These are phyloP conservation scores for Nothophoma quercina DNA, from an alignment of 2,329 filamentous ascomycete species.

Conservation along the genomic window DNA sequence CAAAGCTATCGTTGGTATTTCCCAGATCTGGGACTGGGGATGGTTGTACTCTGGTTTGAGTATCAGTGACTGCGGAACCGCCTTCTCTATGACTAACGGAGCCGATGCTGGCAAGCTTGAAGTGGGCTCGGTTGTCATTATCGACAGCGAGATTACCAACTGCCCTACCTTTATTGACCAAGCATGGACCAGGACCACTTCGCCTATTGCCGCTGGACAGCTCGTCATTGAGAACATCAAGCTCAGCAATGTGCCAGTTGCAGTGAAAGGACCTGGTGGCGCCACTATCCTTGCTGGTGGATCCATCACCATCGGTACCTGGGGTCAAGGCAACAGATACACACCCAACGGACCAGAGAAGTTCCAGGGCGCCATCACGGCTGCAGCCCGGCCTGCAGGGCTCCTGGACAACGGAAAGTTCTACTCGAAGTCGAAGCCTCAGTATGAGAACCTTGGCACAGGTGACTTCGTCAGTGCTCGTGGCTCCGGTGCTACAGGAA, in stretches of 20 bases:
- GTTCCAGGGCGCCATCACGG: constrained; percentile 57
- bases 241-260: constrained; percentile 44
- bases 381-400: constrained; percentile 56
- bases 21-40: constrained; percentile 68
- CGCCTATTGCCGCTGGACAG: constrained; percentile 57
- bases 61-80: constrained; percentile 63
- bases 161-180: constrained; percentile 60
- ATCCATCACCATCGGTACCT: constrained; percentile 43
- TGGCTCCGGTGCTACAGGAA: constrained; percentile 71
- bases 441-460: constrained; percentile 59
- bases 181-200: constrained; percentile 45
- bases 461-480: constrained; percentile 67
- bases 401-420: constrained; percentile 59
- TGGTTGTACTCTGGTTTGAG: constrained; percentile 62
- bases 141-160: constrained; percentile 64
- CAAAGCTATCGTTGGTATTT: constrained; percentile 61
- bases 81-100: constrained; percentile 58
- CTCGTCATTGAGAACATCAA: constrained; percentile 64
- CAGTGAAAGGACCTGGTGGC: constrained; percentile 38
- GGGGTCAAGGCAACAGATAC: constrained; percentile 49
- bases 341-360: constrained; percentile 53
- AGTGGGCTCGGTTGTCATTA: constrained; percentile 64
- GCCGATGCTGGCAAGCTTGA: constrained; percentile 38
- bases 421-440: constrained; percentile 61
- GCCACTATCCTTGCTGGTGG: constrained; percentile 43